These are phyloP conservation scores for Dichotomocladium elegans DNA, from an alignment of 371 early-diverging fungal species.

Conservation along the genomic window DNA sequence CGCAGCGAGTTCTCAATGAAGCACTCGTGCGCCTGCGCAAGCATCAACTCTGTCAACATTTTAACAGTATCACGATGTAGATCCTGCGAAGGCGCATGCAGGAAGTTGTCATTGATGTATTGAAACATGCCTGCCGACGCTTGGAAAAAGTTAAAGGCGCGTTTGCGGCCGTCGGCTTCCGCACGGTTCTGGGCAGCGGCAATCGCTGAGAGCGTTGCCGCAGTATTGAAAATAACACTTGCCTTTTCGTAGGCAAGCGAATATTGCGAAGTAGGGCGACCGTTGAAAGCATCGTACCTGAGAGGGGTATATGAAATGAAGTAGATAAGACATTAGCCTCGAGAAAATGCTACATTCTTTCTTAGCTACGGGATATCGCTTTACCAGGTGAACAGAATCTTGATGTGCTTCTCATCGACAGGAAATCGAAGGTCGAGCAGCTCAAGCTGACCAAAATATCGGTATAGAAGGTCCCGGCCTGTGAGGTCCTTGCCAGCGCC, in stretches of 20 bases:
- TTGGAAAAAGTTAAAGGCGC: conserved; percentile 86
- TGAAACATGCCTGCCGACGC: conserved; percentile 91
- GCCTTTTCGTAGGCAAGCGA: conserved; percentile 97
- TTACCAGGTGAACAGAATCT: conserved; percentile 87
- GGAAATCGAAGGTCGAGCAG: conserved; percentile 89
- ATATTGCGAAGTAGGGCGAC: conserved; percentile 57
- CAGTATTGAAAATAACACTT: conserved; percentile 93
- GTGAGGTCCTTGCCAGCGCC: conserved; percentile 90
- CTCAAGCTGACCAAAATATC: conserved; percentile 95
- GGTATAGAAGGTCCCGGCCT: conserved; percentile 89
- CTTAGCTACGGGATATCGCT: background rate
- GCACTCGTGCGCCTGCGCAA: conserved; percentile 95
- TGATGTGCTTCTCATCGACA: conserved; percentile 86
- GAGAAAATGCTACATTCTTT: too few relatives aligned
- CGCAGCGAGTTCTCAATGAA: conserved; percentile 81
- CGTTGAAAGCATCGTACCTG: conserved; percentile 88
- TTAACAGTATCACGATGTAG: conserved; percentile 86
- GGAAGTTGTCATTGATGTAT: conserved; percentile 95
- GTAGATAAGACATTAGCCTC: background rate
- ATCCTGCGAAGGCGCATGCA: conserved; percentile 93
- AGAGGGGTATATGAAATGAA: background rate
- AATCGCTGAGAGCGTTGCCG: conserved; percentile 72
- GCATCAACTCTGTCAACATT: conserved; percentile 77
- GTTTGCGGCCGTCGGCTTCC: conserved; percentile 73
- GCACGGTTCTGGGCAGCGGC: conserved; percentile 71